Evolutionary conservation across 2,329 filamentous ascomycete genomes (phyloP).

Genomic region (Aphanoascus verrucosus): DNA sequence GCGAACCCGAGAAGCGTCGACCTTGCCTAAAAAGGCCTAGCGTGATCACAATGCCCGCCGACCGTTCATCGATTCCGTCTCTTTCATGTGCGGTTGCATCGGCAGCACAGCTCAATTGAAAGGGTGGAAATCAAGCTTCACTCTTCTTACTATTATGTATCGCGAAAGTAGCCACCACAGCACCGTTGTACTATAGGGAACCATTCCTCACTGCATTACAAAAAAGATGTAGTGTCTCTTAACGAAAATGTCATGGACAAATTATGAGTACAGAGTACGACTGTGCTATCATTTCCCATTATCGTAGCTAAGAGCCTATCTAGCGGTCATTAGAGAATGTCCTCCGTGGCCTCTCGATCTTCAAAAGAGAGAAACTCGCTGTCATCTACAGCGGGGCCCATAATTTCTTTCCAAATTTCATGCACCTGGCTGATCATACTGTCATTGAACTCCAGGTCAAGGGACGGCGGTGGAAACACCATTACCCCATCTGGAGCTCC

Average conservation of each 20-base stretch:
- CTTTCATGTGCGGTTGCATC: too few relatives aligned
- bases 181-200: too few relatives aligned
- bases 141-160: too few relatives aligned
- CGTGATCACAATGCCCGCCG: not conserved
- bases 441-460: constrained; percentile 68
- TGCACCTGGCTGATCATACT: constrained; percentile 54
- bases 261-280: too few relatives aligned
- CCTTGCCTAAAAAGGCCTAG: constrained; percentile 2
- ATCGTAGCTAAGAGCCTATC: not conserved
- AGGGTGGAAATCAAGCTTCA: too few relatives aligned
- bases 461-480: constrained; percentile 47
- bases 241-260: too few relatives aligned
- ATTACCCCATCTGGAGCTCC: constrained; percentile 39
- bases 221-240: too few relatives aligned
- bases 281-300: not conserved
- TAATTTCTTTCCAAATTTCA: constrained; percentile 57
- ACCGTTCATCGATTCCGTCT: not conserved
- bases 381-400: constrained; percentile 41
- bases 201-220: too few relatives aligned
- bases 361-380: constrained; percentile 66
- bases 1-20: not conserved
- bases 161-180: too few relatives aligned
- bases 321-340: constrained; percentile 32
- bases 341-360: constrained; percentile 54
- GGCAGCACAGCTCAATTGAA: too few relatives aligned